Evolutionary conservation across 2,329 filamentous ascomycete genomes (phyloP), one percentile per base, ranked within the genome.

Genomic region (Monosporascus cannonballus): DNA sequence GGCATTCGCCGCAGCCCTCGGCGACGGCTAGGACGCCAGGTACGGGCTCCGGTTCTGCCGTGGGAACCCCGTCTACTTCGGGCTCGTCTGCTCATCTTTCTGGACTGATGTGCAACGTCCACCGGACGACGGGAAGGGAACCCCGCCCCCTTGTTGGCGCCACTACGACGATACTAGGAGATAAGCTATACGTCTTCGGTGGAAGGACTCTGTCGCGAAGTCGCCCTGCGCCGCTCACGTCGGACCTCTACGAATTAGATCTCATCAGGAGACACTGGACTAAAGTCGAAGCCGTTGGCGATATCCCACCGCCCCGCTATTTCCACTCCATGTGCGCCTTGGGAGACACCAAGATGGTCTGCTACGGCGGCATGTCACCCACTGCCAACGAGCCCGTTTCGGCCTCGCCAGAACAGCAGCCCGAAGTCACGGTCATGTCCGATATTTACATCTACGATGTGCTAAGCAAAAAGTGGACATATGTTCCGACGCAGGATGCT

Each of bases 291-390:
- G 85, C 89, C 0, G 80, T 77, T 27, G 94, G 94, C 45, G 91
- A 97, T 63, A 76, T 95, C 38, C 94, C 94, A 1, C 88, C 91
- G 2, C 90, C 94, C 8, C 83, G 94, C 56, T 99, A 99, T 69
- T 99, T 99, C 60, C 94, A 99, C 74, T 97, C 91, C 58, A 89
- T 97, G 69, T 99, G 94, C 68, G 82, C 90, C 1, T 74, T 99
- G 2, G 94, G 94, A 22, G 94, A 97, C 67, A 93, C 90, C 3
- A 99, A 97, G 70, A 79, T 99, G 69, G 93, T 99, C 3, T 97
- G 93, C 71, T 99, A 97, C 70, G 94, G 94, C 53, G 94, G 94
- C 61, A 99, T 99, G 94, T 96, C 93, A 9, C 92, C 93, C 1
- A 82, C 85, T 11, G 74, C 78, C 6, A 78, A 73, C 52, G 74